Percentiles rank a stretch among this genome's conserved stretches.
phyloP scores from a whole-genome alignment of 768 basidiomycete species.

The Leccinum subgranulosum region DNA sequence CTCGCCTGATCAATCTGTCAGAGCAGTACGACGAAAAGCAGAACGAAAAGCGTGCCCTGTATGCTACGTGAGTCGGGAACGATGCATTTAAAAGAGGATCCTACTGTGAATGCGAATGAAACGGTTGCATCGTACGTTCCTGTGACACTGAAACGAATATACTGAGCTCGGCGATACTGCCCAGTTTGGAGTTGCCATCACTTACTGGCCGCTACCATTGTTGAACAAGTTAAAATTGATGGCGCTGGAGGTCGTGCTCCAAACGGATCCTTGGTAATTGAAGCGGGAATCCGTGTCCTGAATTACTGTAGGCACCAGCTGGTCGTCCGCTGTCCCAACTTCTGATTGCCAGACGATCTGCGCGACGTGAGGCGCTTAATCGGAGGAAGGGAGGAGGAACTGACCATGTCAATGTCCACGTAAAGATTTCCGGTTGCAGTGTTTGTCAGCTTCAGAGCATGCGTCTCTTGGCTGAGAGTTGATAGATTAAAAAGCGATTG shows the following conservation, averaged over 20 bases:
- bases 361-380: background rate
- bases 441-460: constrained; percentile 34
- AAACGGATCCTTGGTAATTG: constrained; percentile 35
- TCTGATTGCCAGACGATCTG: constrained; percentile 32
- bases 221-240: constrained; percentile 37
- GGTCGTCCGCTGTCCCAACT: constrained; percentile 14
- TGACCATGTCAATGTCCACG: constrained; percentile 48
- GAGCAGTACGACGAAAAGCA: background rate
- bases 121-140: constrained; percentile 33
- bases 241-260: constrained; percentile 31
- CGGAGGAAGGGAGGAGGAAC: background rate
- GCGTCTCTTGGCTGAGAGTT: constrained; percentile 32
- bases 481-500: constrained; percentile 37
- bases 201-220: constrained; percentile 44
- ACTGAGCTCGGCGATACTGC: background rate
- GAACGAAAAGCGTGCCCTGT: constrained; percentile 19
- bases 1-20: constrained; percentile 31
- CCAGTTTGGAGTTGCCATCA: background rate
- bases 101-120: constrained; percentile 40
- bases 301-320: constrained; percentile 15
- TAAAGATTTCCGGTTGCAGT: constrained; percentile 32
- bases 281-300: constrained; percentile 41
- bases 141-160: constrained; percentile 31
- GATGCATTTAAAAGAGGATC: constrained; percentile 6
- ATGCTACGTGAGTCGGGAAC: constrained; percentile 2